phyloP scores from a whole-genome alignment of 1,284 basidiomycete genomes.

The Malassezia sympodialis region DNA sequence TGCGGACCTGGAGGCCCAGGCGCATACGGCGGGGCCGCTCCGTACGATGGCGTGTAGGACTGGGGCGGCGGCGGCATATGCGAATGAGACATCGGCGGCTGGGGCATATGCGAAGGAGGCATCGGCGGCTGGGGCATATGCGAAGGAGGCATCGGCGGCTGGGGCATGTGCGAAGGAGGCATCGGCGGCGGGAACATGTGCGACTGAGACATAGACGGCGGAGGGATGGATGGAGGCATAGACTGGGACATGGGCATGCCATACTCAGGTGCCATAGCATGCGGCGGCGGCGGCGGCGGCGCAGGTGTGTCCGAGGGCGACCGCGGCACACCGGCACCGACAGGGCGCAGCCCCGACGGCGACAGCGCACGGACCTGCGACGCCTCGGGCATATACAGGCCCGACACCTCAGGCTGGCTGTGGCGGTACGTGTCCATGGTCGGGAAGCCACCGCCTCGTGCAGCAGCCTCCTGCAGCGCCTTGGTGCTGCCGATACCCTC shows the following conservation, averaged over 20 bases:
- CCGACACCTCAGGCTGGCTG: conserved; percentile 3
- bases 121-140: not conserved
- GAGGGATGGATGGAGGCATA: not conserved
- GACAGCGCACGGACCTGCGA: not conserved
- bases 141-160: not conserved
- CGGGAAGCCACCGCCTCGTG: conserved; percentile 2
- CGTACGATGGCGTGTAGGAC: not conserved
- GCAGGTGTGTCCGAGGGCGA: not conserved
- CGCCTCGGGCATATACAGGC: not conserved
- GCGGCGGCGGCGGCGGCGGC: not conserved
- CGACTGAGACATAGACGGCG: not conserved
- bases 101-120: not conserved
- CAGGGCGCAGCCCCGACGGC: conserved; percentile 4
- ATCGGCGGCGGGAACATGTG: not conserved
- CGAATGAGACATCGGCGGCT: not conserved
- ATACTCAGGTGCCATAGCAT: not conserved
- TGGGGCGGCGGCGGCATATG: not conserved
- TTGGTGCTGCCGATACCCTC: conserved; percentile 17
- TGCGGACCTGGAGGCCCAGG: not conserved
- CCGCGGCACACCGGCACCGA: not conserved
- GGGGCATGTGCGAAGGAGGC: not conserved
- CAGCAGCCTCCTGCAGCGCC: conserved; percentile 16
- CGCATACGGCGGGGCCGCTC: not conserved
- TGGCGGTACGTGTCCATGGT: conserved; percentile 1
- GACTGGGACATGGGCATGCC: not conserved